These are phyloP conservation scores for Erysiphe pulchra DNA, from an alignment of 2,329 filamentous ascomycete genomes.

Conservation along the genomic window DNA sequence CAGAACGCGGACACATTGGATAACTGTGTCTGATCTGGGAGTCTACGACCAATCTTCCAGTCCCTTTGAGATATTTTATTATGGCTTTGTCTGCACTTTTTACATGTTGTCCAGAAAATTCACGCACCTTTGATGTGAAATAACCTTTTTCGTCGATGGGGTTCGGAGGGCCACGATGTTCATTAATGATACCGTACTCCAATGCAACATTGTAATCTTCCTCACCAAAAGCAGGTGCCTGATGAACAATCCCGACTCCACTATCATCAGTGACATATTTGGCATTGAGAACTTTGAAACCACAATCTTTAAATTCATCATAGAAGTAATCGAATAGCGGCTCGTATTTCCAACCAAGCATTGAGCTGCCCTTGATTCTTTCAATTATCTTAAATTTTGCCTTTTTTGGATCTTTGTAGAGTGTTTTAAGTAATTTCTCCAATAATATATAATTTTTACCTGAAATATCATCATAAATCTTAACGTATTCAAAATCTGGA, in stretches of 20 bases:
- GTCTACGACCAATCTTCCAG: constrained; percentile 55
- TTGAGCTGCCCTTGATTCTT: constrained; percentile 57
- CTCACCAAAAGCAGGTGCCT: constrained; percentile 80
- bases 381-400: constrained; percentile 68
- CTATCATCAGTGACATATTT: constrained; percentile 72
- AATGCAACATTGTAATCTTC: constrained; percentile 78
- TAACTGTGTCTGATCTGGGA: constrained; percentile 79
- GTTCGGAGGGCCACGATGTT: constrained; percentile 58
- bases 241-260: constrained; percentile 84
- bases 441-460: constrained; percentile 68
- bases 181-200: constrained; percentile 50
- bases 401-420: constrained; percentile 92
- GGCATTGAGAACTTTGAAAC: constrained; percentile 61
- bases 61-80: constrained; percentile 62
- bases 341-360: constrained; percentile 62
- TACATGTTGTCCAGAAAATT: constrained; percentile 71
- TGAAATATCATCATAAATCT: constrained; percentile 59
- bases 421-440: constrained; percentile 51
- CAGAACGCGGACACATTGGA: constrained; percentile 83
- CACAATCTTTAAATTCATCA: constrained; percentile 64
- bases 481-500: constrained; percentile 66
- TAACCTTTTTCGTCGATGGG: constrained; percentile 67
- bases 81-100: constrained; percentile 85
- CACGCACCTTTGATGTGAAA: constrained; percentile 50
- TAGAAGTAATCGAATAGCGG: constrained; percentile 79